phyloP scores from a whole-genome alignment of 352 stramenopile genomes.

The Phytophthora podocarpi region DNA sequence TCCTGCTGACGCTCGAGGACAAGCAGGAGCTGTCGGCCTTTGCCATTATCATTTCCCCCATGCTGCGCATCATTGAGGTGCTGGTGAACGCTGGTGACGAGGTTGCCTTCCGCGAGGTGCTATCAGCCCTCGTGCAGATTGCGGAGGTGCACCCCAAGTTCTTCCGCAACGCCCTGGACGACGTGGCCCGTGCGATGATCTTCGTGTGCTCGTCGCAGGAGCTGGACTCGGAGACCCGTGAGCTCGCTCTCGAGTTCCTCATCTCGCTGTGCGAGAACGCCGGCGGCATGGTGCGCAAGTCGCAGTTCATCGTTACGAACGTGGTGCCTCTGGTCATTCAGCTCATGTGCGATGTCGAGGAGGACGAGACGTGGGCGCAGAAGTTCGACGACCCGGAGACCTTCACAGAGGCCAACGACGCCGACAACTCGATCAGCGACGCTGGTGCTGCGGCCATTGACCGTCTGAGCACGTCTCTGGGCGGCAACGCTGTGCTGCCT shows the following conservation, averaged over 20 bases:
- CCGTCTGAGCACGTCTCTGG: constrained; percentile 72
- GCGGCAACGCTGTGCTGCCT: constrained; percentile 74
- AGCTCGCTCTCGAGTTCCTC: constrained; percentile 84
- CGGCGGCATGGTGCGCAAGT: constrained; percentile 84
- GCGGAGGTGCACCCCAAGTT: constrained; percentile 84
- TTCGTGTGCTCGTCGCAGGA: constrained; percentile 69
- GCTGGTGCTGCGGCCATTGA: constrained; percentile 78
- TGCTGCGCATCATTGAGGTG: constrained; percentile 80
- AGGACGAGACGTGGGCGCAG: constrained; percentile 68
- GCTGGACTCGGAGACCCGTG: constrained; percentile 74
- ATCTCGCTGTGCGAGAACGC: constrained; percentile 83
- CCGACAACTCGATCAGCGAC: constrained; percentile 73
- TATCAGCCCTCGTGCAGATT: constrained; percentile 76
- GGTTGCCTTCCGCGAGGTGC: constrained; percentile 67
- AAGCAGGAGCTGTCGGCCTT: constrained; percentile 73
- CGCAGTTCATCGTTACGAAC: constrained; percentile 57
- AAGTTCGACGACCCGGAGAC: constrained; percentile 87
- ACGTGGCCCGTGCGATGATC: constrained; percentile 81
- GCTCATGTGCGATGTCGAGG: constrained; percentile 83
- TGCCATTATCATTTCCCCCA: constrained; percentile 66
- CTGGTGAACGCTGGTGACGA: constrained; percentile 69
- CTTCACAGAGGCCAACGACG: constrained; percentile 66
- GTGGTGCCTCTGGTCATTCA: constrained; percentile 79
- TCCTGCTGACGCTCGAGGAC: constrained; percentile 78
- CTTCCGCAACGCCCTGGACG: constrained; percentile 74